Percentiles rank a stretch among this genome's conserved stretches.
phyloP scores from a whole-genome alignment of 352 stramenopile genomes.

The Globisporangium heterothallicum region DNA sequence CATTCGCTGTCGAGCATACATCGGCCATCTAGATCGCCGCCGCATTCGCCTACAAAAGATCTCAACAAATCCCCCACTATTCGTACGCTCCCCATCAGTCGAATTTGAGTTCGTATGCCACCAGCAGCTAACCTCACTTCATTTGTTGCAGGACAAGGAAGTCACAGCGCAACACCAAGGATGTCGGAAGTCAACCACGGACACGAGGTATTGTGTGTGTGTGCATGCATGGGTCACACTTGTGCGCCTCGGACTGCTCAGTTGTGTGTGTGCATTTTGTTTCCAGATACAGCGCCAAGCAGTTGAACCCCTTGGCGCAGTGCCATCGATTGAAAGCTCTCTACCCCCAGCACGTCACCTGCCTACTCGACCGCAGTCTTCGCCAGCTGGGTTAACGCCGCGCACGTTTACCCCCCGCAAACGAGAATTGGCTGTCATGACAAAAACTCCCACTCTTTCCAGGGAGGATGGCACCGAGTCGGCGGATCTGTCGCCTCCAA shows the following conservation, averaged over 20 bases:
- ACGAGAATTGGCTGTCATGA: no score
- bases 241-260: not conserved
- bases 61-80: not conserved
- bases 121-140: not conserved
- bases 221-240: not conserved
- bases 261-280: not conserved
- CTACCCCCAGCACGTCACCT: not conserved
- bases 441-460: no score
- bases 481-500: no score
- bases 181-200: not conserved
- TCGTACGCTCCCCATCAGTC: not conserved
- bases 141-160: conserved; percentile 1
- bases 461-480: no score
- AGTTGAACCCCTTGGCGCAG: no score
- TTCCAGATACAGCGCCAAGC: not conserved
- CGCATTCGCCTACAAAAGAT: conserved; percentile 1
- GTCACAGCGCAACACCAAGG: conserved; percentile 8
- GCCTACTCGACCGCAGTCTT: conserved; percentile 45
- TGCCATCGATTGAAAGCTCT: not conserved
- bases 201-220: not conserved
- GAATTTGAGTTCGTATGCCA: not conserved
- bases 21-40: conserved; percentile 7
- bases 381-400: conserved; percentile 21
- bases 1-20: conserved; percentile 25
- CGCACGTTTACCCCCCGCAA: no score